Conservation (phyloP, 805 yeast species). For the Priceomyces carsonii region DNA sequence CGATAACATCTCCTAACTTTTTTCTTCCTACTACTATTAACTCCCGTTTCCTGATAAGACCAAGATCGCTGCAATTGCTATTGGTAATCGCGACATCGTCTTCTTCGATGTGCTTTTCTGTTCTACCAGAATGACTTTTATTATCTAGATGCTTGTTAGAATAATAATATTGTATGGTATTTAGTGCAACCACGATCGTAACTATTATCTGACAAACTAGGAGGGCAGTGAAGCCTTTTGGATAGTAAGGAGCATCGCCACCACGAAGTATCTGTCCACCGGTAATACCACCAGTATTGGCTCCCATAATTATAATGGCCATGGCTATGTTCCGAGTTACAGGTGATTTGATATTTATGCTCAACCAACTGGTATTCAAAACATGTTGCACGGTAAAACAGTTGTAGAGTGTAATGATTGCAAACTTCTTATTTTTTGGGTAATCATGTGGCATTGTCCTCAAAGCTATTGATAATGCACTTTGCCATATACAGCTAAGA, state of each 20-base stretch:
- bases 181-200: background rate
- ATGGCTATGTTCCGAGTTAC: conserved; percentile 13
- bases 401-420: conserved; percentile 1
- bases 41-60: background rate
- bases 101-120: background rate
- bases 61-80: no score
- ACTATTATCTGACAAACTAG: conserved; percentile 1
- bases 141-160: background rate
- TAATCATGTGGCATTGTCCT: background rate
- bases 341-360: conserved; percentile 12
- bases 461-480: conserved; percentile 2
- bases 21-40: background rate
- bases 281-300: conserved; percentile 16
- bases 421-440: conserved; percentile 1
- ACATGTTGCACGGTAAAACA: conserved; percentile 8
- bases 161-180: background rate
- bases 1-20: background rate
- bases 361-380: conserved; percentile 13
- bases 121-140: background rate
- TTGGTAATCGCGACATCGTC: no score
- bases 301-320: conserved; percentile 15
- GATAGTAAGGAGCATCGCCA: conserved; percentile 14
- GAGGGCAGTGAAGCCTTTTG: conserved; percentile 11
- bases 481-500: background rate
- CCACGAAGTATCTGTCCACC: conserved; percentile 16